Evolutionary conservation across 2,329 filamentous ascomycete species (phyloP).

Genomic region (Botryotinia globosa): DNA sequence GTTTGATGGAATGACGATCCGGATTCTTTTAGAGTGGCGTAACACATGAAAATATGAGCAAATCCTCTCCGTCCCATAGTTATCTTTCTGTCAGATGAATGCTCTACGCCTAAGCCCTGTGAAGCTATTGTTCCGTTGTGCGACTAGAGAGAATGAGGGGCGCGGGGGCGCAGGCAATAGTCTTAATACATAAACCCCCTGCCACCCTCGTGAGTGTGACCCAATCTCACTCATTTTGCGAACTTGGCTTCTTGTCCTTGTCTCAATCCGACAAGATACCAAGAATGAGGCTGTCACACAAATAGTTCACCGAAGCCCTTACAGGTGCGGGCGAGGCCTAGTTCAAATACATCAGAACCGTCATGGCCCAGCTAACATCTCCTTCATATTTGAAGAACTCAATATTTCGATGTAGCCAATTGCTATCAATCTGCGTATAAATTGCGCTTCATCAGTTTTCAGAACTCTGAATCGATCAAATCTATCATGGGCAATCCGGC

Average conservation of each 20-base stretch:
- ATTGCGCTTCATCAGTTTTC: not conserved
- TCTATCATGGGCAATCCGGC: not conserved
- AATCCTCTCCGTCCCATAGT: not conserved
- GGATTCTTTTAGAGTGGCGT: no score
- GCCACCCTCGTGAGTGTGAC: not conserved
- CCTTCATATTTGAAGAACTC: not conserved
- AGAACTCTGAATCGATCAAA: not conserved
- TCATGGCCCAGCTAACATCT: not conserved
- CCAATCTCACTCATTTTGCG: not conserved
- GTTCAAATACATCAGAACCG: not conserved
- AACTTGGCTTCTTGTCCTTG: not conserved
- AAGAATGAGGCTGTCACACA: not conserved
- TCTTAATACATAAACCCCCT: not conserved
- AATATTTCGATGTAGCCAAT: not conserved
- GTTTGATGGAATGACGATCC: not conserved
- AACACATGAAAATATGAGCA: not conserved
- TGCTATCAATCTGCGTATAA: not conserved
- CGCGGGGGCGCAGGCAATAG: not conserved
- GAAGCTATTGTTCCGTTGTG: not conserved
- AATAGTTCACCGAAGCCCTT: not conserved
- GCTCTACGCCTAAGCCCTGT: not conserved
- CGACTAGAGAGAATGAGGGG: not conserved
- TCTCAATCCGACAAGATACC: not conserved
- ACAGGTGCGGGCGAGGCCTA: not conserved
- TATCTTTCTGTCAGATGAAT: not conserved